Evolutionary conservation across 2,329 filamentous ascomycete species (phyloP).

Genomic region (Trichoderma arundinaceum): DNA sequence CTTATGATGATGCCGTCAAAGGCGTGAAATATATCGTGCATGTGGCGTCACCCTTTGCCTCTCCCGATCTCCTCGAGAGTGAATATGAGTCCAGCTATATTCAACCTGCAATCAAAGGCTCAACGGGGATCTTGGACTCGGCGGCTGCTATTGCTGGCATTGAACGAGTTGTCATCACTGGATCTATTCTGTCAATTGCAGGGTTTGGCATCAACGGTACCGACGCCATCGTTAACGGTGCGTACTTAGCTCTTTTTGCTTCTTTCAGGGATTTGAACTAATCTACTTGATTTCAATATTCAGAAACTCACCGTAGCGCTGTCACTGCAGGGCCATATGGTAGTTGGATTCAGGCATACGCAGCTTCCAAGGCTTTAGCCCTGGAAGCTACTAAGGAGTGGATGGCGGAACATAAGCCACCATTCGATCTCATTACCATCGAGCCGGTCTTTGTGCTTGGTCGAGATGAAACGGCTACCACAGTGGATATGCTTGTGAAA

Average conservation of each 20-base stretch:
- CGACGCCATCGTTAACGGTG: background rate
- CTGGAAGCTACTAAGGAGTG: conserved; percentile 44
- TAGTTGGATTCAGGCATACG: conserved; percentile 45
- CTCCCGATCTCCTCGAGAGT: conserved; percentile 6
- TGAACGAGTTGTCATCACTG: conserved; percentile 51
- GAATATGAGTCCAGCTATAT: conserved; percentile 37
- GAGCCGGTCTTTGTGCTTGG: conserved; percentile 47
- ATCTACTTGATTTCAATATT: no score
- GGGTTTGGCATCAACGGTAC: background rate
- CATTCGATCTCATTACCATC: conserved; percentile 46
- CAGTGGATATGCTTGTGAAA: conserved; percentile 22
- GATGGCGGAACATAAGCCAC: conserved; percentile 41
- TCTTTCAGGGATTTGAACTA: background rate
- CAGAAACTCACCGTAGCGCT: background rate
- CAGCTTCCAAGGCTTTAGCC: conserved; percentile 45
- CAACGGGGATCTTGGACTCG: conserved; percentile 45
- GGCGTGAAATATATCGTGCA: conserved; percentile 46
- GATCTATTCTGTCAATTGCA: conserved; percentile 42
- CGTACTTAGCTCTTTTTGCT: background rate
- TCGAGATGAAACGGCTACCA: conserved; percentile 42
- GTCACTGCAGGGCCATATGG: conserved; percentile 38
- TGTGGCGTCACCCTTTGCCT: conserved; percentile 38
- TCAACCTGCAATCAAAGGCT: conserved; percentile 46
- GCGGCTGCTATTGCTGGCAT: conserved; percentile 43
- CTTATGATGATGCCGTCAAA: conserved; percentile 49